phyloP scores from a whole-genome alignment of 2,329 filamentous ascomycete species.

The Sporothrix pseudoabietina region DNA sequence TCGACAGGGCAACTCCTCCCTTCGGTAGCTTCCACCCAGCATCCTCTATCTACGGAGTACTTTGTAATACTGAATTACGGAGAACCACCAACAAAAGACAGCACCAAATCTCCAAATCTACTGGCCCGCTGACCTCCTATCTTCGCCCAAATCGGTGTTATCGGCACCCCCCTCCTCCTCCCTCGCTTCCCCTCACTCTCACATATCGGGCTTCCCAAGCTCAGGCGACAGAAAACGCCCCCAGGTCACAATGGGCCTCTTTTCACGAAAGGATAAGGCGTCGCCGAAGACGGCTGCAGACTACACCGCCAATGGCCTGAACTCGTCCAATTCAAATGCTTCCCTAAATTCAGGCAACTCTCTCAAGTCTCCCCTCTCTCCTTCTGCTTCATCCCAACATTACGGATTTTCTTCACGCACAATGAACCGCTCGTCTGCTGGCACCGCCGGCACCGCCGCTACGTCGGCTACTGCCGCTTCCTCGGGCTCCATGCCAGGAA shows the following conservation, averaged over 20 bases:
- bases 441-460: constrained; percentile 44
- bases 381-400: constrained; percentile 36
- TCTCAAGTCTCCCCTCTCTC: constrained; percentile 45
- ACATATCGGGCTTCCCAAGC: background rate
- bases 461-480: constrained; percentile 32
- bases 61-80: background rate
- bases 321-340: constrained; percentile 51
- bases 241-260: constrained; percentile 53
- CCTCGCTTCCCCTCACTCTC: background rate
- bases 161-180: constrained; percentile 24
- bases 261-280: constrained; percentile 58
- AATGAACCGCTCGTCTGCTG: constrained; percentile 55
- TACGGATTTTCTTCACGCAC: constrained; percentile 43
- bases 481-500: constrained; percentile 43
- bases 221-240: background rate
- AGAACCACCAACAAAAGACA: background rate
- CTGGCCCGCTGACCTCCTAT: constrained; percentile 26
- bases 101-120: background rate
- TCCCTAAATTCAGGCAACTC: constrained; percentile 57
- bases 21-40: constrained; percentile 22
- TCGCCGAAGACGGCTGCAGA: constrained; percentile 43
- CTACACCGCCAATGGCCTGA: constrained; percentile 42
- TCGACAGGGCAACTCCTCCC: constrained; percentile 26
- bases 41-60: constrained; percentile 7
- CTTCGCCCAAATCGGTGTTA: constrained; percentile 22